Evolutionary conservation across 495 filamentous ascomycete species (phyloP), one percentile per base, ranked within the genome.

Genomic region (Tirmania nivea): DNA sequence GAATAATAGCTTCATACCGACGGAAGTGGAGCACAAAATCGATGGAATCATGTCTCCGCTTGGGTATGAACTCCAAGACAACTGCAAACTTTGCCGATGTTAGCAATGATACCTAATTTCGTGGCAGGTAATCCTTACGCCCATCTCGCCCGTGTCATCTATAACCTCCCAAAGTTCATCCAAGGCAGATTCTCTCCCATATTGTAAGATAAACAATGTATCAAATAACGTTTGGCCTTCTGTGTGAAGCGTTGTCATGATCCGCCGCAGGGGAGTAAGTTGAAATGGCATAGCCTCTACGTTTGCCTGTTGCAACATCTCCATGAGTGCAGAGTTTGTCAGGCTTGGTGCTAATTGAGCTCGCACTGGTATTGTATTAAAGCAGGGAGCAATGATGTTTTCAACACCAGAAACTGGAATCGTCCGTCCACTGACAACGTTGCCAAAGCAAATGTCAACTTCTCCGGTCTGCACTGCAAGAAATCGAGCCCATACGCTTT

Each of bases 301-400:
- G 59, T 81, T 85, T 37, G 75, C 58, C 0, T 56, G 60, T 34
- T 84, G 78, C 8, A 83, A 69, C 1, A 63, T 61, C 50, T 62
- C 64, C 56, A 71, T 67, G 14, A 83, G 57, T 9, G 78, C 73
- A n/a, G 68, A 50, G 52, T 78, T 78, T 56, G 51, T 71, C 54
- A 50, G 61, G 20, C 48, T 53, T 10, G 52, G 55, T 3, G 67
- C 60, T n/a, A 80, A 51, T 34, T 75, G 62, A 52, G 81, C 64
- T 17, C 86, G 73, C n/a, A 86, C 67, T 1, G 88, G 86, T 19
- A 94, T 70, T 0, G 88, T 94, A 56, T 89, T 93, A 68, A 94
- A 90, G 62, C 85, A 86, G 1, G 88, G 88, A 1, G 82, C 80
- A 19, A 93, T 75, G 9, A 94, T 76, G 6, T 77, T 70, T 11